Conservation (phyloP, 371 early-diverging fungal genomes). For the Mucor racemosus region DNA sequence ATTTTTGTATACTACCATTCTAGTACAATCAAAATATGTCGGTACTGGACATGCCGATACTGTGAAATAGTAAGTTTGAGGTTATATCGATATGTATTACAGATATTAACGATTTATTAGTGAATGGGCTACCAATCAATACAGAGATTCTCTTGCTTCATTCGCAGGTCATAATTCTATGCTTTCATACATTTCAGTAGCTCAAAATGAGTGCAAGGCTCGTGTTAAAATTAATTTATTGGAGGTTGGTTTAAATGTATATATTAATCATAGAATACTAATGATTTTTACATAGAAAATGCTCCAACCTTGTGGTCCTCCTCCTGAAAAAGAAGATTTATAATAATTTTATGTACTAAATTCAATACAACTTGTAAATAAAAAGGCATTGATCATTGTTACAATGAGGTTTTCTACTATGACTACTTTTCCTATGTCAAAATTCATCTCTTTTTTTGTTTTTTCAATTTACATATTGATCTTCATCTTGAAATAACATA, state of each 20-base stretch:
- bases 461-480: background rate
- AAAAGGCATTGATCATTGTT: background rate
- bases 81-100: background rate
- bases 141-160: slow-evolving; percentile 84
- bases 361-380: slow-evolving; percentile 1
- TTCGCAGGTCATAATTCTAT: slow-evolving; percentile 79
- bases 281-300: slow-evolving; percentile 63
- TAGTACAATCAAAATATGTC: slow-evolving; percentile 87
- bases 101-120: slow-evolving; percentile 39
- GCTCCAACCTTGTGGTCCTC: slow-evolving; percentile 79
- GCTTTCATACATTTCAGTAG: slow-evolving; percentile 78
- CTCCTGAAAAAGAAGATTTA: slow-evolving; percentile 61
- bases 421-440: slow-evolving; percentile 9
- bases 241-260: slow-evolving; percentile 56
- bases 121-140: slow-evolving; percentile 87
- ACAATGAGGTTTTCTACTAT: background rate
- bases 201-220: slow-evolving; percentile 85
- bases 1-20: background rate
- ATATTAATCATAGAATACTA: background rate
- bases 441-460: background rate
- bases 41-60: slow-evolving; percentile 96
- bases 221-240: slow-evolving; percentile 73
- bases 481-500: background rate
- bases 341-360: slow-evolving; percentile 14
- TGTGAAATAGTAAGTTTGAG: slow-evolving; percentile 71